Base-by-base conservation (phyloP, 2,329 filamentous ascomycete species). In the Tolypocladium cylindrosporum region DNA sequence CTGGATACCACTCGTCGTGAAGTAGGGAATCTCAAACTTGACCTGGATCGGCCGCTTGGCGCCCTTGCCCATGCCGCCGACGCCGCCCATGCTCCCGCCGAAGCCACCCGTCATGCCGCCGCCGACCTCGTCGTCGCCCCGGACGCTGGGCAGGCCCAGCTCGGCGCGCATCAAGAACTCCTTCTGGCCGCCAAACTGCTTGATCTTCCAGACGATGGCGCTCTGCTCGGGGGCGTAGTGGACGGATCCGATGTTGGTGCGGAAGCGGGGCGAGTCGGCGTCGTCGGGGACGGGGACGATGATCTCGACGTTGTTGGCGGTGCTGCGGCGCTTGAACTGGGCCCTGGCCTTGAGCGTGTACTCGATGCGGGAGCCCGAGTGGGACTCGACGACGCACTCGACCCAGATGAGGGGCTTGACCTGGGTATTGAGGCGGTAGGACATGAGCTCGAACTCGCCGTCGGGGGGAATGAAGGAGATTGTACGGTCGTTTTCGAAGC, bases 11-110 rank as follows among this genome's bases (percentile, higher is more conserved):
- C 90, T 95, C 3, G 95, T 99, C n/a, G 94, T 99, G 72, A 99
- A 99, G 76, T 99, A 99, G n/a, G 94, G 94, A 70, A 99, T 99
- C 79, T 99, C 94, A 72, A 99, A 99, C 78, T 99, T 99, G 77
- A 99, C 94, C 73, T 92, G 93, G 68, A 99, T 99, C 1, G 94
- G 94, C 65, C 94, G 80, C 81, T 97, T 99, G 58, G 84, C 83
- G 24, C 90, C 90, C 77, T 97, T 97, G 59, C 85, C 87, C 24
- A 75, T 73, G 5, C 85, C 81, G n/a, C 83, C 86, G 36, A 94
- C 84, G 63, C 93, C 93, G 59, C 93, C 93, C 92, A 97, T 97
- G 71, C 91, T 96, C 24, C 93, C 93, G 62, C 93, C 93, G 68
- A 97, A 97, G 0, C 93, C 93, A 68, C 93, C 93, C 64, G 93